Conservation (phyloP, 2,329 filamentous ascomycete genomes). For the Neospermospora avenae region DNA sequence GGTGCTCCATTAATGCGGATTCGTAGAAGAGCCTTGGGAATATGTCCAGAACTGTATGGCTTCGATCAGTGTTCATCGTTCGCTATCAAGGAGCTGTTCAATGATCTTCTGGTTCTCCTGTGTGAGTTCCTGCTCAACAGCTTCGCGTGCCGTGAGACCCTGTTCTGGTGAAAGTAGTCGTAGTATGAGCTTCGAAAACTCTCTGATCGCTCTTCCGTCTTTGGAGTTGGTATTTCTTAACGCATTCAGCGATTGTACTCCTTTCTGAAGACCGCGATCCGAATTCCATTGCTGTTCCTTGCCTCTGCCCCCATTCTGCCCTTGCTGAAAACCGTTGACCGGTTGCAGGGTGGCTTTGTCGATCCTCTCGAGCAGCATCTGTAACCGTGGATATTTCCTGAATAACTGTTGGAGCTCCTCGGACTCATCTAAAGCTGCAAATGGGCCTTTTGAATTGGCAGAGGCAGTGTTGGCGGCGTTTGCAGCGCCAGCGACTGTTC, state of each 20-base stretch:
- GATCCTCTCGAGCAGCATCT: conserved; percentile 46
- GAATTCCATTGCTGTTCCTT: conserved; percentile 47
- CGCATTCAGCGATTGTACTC: conserved; percentile 50
- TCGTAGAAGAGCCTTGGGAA: not conserved
- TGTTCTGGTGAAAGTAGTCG: conserved; percentile 42
- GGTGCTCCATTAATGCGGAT: not conserved
- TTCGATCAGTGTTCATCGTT: conserved; percentile 24
- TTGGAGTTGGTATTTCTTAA: conserved; percentile 49
- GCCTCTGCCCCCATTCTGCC: conserved; percentile 6
- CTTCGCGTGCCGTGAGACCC: conserved; percentile 34
- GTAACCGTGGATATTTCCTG: conserved; percentile 49
- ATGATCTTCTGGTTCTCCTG: conserved; percentile 48
- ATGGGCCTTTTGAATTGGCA: conserved; percentile 40
- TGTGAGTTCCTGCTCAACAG: conserved; percentile 45
- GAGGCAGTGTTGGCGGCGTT: not conserved
- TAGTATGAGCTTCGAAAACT: conserved; percentile 57
- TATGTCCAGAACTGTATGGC: not conserved
- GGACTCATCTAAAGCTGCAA: conserved; percentile 49
- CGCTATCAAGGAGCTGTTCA: conserved; percentile 46
- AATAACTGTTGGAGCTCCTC: conserved; percentile 50
- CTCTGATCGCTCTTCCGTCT: conserved; percentile 56
- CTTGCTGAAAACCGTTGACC: not conserved
- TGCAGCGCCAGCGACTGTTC: conserved; percentile 26
- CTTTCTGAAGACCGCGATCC: conserved; percentile 55
- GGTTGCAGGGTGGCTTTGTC: conserved; percentile 49